Evolutionary conservation across 106 monocot species (phyloP).

Genomic region (Allium cepa): DNA sequence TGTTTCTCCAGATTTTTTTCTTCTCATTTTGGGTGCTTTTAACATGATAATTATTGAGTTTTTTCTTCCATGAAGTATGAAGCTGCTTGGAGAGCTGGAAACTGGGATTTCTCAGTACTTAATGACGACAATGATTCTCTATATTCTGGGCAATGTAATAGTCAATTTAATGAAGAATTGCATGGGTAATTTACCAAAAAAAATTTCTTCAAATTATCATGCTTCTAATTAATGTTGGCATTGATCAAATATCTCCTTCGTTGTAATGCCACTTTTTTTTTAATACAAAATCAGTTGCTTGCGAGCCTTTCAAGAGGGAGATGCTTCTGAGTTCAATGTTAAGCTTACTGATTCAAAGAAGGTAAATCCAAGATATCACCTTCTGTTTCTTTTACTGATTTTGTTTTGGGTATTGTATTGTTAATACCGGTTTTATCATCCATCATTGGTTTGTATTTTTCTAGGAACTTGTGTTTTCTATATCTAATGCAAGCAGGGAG

Average conservation of each 20-base stretch:
- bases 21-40: too few species aligned
- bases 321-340: slow-evolving; percentile 42
- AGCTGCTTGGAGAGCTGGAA: slow-evolving; percentile 96
- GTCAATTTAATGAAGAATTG: slow-evolving; percentile 68
- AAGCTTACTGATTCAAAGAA: slow-evolving; percentile 64
- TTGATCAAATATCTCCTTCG: neutral
- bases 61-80: slow-evolving; percentile 54
- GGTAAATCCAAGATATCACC: slow-evolving; percentile 21
- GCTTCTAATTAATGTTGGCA: too few species aligned
- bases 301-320: slow-evolving; percentile 87
- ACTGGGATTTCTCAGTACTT: slow-evolving; percentile 89
- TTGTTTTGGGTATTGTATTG: too few species aligned
- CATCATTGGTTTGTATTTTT: neutral
- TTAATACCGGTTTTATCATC: too few species aligned
- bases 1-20: neutral
- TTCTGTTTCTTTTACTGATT: too few species aligned
- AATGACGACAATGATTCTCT: slow-evolving; percentile 15
- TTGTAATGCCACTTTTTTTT: neutral
- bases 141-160: slow-evolving; percentile 10
- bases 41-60: too few species aligned
- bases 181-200: slow-evolving; percentile 40
- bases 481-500: slow-evolving; percentile 75
- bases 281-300: slow-evolving; percentile 59
- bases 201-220: too few species aligned
- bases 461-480: slow-evolving; percentile 61